Conservation (phyloP, 345 rosid species). For the Rhizophora mangle region DNA sequence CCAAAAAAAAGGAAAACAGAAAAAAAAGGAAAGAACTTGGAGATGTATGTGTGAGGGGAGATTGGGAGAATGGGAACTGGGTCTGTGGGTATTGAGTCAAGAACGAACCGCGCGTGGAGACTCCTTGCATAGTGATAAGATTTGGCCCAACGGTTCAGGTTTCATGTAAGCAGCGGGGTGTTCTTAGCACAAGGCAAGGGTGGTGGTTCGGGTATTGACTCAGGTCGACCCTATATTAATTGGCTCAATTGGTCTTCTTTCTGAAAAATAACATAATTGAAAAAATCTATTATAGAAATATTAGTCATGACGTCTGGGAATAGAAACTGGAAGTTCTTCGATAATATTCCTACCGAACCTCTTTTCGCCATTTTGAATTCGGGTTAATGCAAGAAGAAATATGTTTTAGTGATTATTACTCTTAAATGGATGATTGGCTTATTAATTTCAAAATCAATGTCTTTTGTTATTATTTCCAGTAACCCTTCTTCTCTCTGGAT, state of each 20-base stretch:
- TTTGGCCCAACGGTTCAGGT: conserved; percentile 5
- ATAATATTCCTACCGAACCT: too few species aligned
- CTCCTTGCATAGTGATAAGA: conserved; percentile 55
- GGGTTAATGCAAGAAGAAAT: too few species aligned
- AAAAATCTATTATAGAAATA: too few species aligned
- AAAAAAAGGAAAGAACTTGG: background rate
- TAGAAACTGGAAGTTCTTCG: too few species aligned
- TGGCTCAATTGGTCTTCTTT: background rate
- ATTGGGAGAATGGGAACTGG: background rate
- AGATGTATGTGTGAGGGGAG: background rate
- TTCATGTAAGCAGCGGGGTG: background rate
- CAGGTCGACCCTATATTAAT: conserved; percentile 47
- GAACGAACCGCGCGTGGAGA: conserved; percentile 96
- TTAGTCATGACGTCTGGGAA: too few species aligned
- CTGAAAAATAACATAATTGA: too few species aligned
- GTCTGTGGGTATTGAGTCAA: conserved; percentile 89
- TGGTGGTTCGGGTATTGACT: conserved; percentile 99
- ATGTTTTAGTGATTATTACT: too few species aligned
- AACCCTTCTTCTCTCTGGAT: too few species aligned
- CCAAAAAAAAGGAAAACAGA: too few species aligned
- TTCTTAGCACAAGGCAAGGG: conserved; percentile 53
- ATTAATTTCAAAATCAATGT: too few species aligned
- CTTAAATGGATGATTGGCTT: too few species aligned
- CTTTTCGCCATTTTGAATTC: background rate
- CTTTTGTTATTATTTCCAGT: too few species aligned